Evolutionary conservation across 2,329 filamentous ascomycete genomes (phyloP), one percentile per base, ranked within the genome.

Genomic region (Calcarisporium arbuscula): DNA sequence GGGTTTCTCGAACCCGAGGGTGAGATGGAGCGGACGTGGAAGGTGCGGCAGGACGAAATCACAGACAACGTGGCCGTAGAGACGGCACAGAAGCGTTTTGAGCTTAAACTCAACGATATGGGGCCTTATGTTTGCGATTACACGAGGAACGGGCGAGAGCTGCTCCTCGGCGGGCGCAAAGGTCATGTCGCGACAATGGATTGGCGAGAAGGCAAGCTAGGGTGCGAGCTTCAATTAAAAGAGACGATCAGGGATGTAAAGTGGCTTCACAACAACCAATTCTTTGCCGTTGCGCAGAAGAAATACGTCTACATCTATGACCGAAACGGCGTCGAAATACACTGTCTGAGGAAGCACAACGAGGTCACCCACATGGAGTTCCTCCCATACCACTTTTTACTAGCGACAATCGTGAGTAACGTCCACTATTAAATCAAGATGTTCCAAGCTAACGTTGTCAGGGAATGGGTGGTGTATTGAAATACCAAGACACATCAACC

Each of bases 271-370:
- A 95, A 95, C 57, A 89, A 92, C 58, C 87, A 95, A 48, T 84
- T 79, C 62, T 95, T 96, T 62, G 90, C 90, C 1, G 87, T 95
- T 10, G 88, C 92, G 28, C 90, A 98, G 63, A 95, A 95, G 70
- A 92, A 90, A 62, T 83, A 92, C 48, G 85, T 92, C 44, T 98
- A 95, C 65, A 95, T 98, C 45, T 98, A 98, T 66, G 92, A 95
- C 52, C 72, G 79, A 38, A 77, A 85, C 37, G 92, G 92, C 33
- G 85, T 95, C 15, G 92, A 98, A 64, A 65, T 98, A 35, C 92
- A 98, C 58, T 89, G 85, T 55, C 64, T 98, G 53, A 81, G 80
- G 60, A 92, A 92, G 58, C 90, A 95, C 56, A 76, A 85, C 42
- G 92, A 98, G 58, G 85, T 94, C 11, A 83, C 85, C 10, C 82